phyloP scores from a whole-genome alignment of 2,329 filamentous ascomycete genomes.

The Stachybotrys elegans region DNA sequence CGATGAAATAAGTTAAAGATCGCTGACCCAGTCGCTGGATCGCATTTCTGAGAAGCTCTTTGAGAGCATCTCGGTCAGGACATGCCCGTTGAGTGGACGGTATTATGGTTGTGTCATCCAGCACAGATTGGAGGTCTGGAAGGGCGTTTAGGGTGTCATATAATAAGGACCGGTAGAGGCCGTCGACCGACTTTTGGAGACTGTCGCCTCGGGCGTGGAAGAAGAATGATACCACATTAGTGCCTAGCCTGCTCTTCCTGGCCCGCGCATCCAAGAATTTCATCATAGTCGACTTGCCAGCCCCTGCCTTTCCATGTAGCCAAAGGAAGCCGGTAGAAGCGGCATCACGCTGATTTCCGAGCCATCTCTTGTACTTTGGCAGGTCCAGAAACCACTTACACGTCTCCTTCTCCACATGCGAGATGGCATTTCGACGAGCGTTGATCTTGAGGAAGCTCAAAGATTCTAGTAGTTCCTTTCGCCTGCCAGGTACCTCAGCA shows the following conservation, averaged over 20 bases:
- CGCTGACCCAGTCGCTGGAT: slow-evolving; percentile 7
- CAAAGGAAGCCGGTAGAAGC: slow-evolving; percentile 36
- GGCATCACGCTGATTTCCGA: slow-evolving; percentile 14
- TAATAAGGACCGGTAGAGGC: slow-evolving; percentile 46
- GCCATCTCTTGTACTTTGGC: slow-evolving; percentile 30
- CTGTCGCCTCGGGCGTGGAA: slow-evolving; percentile 40
- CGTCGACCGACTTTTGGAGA: slow-evolving; percentile 38
- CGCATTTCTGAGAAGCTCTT: slow-evolving; percentile 15
- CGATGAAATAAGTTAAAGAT: slow-evolving; percentile 16
- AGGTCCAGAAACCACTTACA: slow-evolving; percentile 35
- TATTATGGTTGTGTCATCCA: slow-evolving; percentile 23
- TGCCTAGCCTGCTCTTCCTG: slow-evolving; percentile 10
- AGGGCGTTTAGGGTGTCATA: slow-evolving; percentile 34
- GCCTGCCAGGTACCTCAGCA: too few species aligned
- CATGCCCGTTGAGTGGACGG: neutral
- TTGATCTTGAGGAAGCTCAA: slow-evolving; percentile 34
- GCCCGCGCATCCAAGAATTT: slow-evolving; percentile 26
- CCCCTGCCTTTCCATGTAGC: slow-evolving; percentile 40
- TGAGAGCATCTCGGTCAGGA: slow-evolving; percentile 3
- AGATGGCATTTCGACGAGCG: slow-evolving; percentile 28
- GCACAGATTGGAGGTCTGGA: slow-evolving; percentile 25
- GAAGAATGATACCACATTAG: slow-evolving; percentile 37
- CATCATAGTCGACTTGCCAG: slow-evolving; percentile 42
- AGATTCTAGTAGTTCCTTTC: slow-evolving; percentile 23
- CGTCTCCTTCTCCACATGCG: slow-evolving; percentile 28